A percentile compares a stretch with the other conserved stretches of the same genome.
phyloP scores from a whole-genome alignment of 305 asterid species.

The Salvia sclarea region DNA sequence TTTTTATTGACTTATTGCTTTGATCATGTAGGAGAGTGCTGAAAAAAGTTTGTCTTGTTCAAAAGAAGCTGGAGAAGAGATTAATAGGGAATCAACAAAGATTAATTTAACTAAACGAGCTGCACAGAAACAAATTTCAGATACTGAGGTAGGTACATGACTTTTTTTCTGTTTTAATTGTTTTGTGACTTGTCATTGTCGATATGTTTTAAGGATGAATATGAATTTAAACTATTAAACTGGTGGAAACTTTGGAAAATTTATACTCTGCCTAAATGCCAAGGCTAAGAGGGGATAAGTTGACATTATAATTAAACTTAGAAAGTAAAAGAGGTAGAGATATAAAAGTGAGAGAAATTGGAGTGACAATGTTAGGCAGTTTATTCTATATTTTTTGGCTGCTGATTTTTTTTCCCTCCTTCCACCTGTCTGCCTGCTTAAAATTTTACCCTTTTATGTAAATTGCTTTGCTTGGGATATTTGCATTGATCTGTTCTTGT shows the following conservation, averaged over 20 bases:
- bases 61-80: conserved; percentile 89
- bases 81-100: conserved; percentile 78
- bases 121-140: conserved; percentile 91
- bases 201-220: conserved; percentile 1
- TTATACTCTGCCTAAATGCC: conserved; percentile 17
- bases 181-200: background rate
- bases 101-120: conserved; percentile 72
- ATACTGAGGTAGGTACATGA: conserved; percentile 89
- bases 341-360: conserved; percentile 1
- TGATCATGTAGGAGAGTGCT: conserved; percentile 68
- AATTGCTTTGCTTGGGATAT: background rate
- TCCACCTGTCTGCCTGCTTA: conserved; percentile 12
- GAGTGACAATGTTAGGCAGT: conserved; percentile 11
- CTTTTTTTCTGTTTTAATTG: background rate
- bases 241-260: conserved; percentile 10
- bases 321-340: conserved; percentile 18
- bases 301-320: conserved; percentile 7
- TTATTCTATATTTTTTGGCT: background rate
- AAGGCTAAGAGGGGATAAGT: conserved; percentile 12
- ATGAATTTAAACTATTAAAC: background rate
- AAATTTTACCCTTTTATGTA: conserved; percentile 2
- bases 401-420: conserved; percentile 6
- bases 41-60: conserved; percentile 79
- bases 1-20: conserved; percentile 18
- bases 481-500: conserved; percentile 8